Evolutionary conservation across 169 alveolate species (phyloP), one percentile per base, ranked within the genome.

Genomic region (Condylostoma magnum): DNA sequence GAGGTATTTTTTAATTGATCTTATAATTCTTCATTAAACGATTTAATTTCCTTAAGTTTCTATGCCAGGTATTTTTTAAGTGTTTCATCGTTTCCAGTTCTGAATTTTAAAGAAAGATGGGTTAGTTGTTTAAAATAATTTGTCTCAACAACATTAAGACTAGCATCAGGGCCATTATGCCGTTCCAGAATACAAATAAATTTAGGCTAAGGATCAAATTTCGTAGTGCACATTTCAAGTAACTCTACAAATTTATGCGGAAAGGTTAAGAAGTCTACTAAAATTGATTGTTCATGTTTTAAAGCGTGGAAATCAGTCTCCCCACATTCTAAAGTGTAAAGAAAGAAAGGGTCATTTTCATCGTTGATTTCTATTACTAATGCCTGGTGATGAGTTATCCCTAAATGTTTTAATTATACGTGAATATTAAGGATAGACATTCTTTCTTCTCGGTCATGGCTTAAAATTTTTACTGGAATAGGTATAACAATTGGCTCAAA

Each of bases 281-380:
- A 33, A 25, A 80, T 25, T 18, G 53, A 44, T 55, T 80, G 80
- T 51, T 75, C 79, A 22, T 56, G 33, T 41, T 74, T 80, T 3
- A 80, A 37, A 6, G 44, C 22, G 48, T 80, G 87, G 58, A 66
- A 80, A 28, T 75, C 87, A 12, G 74, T 5, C 54, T 80, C 87
- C 3, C 69, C 77, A 22, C 65, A 48, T 34, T 80, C 84, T 6
- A 80, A 36, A 34, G 81, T 46, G 46, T 75, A 80, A 25, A 80
- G 15, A 71, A 80, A 80, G 68, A 73, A 80, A 8, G 87, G 86
- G 55, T 79, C 80, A 20, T 20, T 28, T 22, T 79, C 86, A 73
- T 79, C 86, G 47, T 82, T 79, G 0, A 79, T 30, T 31, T 79
- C 83, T 4, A 79, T 50, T 6, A 51, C 34, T 6, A 79, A 44